Evolutionary conservation across 2,329 filamentous ascomycete genomes (phyloP).

Genomic region (Trichoderma aggressivum): DNA sequence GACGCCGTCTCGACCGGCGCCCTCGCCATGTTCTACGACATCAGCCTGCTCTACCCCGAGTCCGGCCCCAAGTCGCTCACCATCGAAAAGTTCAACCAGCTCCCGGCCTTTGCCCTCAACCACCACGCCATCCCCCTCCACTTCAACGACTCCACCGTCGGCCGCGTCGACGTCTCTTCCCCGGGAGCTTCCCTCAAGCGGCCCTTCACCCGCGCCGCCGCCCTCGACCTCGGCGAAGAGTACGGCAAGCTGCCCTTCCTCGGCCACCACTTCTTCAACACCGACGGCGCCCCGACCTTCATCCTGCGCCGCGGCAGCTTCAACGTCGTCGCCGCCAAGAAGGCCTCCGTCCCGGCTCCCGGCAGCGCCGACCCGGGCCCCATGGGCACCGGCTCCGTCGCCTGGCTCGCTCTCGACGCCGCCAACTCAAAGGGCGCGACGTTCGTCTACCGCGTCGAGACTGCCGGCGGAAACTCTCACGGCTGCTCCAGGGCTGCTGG

Average conservation of each 20-base stretch:
- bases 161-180: conserved; percentile 29
- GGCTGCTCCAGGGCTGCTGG: conserved; percentile 41
- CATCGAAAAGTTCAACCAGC: conserved; percentile 36
- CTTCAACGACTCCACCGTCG: conserved; percentile 32
- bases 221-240: conserved; percentile 37
- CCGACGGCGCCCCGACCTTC: conserved; percentile 54
- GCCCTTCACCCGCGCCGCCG: conserved; percentile 43
- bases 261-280: conserved; percentile 67
- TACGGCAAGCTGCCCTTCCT: conserved; percentile 42
- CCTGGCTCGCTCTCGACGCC: conserved; percentile 51
- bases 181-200: conserved; percentile 43
- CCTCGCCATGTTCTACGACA: conserved; percentile 59
- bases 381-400: conserved; percentile 49
- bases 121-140: conserved; percentile 47
- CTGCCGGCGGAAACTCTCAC: conserved; percentile 48
- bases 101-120: conserved; percentile 42
- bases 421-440: conserved; percentile 37
- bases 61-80: conserved; percentile 38
- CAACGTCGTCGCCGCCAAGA: conserved; percentile 47
- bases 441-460: conserved; percentile 53
- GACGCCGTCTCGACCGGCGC: conserved; percentile 47
- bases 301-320: conserved; percentile 43
- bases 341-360: conserved; percentile 51
- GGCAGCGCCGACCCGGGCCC: conserved; percentile 43
- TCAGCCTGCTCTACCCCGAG: conserved; percentile 49